Evolutionary conservation across 2,329 filamentous ascomycete species (phyloP), one percentile per base, ranked within the genome.

Genomic region (Xylariaceae sp.): DNA sequence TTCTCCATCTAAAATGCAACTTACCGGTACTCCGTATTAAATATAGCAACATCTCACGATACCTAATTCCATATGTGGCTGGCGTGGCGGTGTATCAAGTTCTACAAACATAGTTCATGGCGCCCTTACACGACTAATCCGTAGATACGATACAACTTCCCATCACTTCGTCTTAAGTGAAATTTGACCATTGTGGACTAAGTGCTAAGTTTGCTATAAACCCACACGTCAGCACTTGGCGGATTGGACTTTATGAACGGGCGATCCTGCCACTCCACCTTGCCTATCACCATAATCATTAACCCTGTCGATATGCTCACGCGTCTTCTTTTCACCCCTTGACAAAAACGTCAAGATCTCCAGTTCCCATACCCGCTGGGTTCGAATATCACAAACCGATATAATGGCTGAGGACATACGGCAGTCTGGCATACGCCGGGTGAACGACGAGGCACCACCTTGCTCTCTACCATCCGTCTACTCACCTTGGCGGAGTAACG

Each of bases 391-490:
- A 12, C 3, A 12, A 16, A 10, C 32, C 5, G 32, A 16, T 10
- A 10, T 45, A 9, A 57, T 62, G 60, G 57, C 60, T 41, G 52
- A 57, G 20, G 37, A 45, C 23, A 40, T 44, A 12, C 29, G 29
- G 49, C 48, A 20, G 16, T 23, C 49, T 20, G 50, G 44, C 42
- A 45, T 32, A 18, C 5, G 48, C 47, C 50, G 43, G 5, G 19
- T 54, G 14, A 40, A 37, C 18, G 62, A 60, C 16, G 49, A 49
- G 29, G 37, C 40, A 40, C 5, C 53, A 5, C 52, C 50, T 23
- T 59, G 52, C 41, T 26, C 54, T 18, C 47, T 66, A 26, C 65
- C 66, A 7, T 67, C 66, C 1, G 64, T 59, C n/a, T 69, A 63
- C 50, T 64, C 66, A 19, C 59, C 63, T 20, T 67, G 64, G 63